A percentile compares a stretch with the other conserved stretches of the same genome.
Evolutionary conservation across 306 rosid genomes (phyloP).

Genomic region (Vicia faba): DNA sequence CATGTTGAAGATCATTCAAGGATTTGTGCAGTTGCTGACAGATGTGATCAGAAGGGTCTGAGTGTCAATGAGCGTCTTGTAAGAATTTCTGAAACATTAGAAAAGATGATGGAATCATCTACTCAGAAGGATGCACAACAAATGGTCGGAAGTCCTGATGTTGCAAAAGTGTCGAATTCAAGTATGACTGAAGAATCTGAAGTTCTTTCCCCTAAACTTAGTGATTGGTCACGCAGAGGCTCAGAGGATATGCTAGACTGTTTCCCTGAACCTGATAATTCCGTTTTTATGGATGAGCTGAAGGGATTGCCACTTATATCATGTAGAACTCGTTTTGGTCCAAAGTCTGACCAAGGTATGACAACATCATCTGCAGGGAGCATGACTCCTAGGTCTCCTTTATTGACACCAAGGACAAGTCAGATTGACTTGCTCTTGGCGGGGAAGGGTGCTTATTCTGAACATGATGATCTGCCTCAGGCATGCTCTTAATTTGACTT

Average conservation of each 20-base stretch:
- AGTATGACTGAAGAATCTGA: constrained; percentile 97
- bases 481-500: constrained; percentile 44
- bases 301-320: constrained; percentile 92
- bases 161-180: constrained; percentile 87
- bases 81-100: constrained; percentile 82
- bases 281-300: constrained; percentile 81
- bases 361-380: constrained; percentile 98
- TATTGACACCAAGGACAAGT: constrained; percentile 93
- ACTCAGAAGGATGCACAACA: constrained; percentile 81
- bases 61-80: constrained; percentile 90
- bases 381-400: constrained; percentile 98
- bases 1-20: constrained; percentile 95
- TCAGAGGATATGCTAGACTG: constrained; percentile 98
- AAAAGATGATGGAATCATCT: constrained; percentile 76
- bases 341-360: constrained; percentile 99
- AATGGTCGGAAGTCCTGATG: constrained; percentile 88
- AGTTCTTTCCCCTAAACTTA: constrained; percentile 79
- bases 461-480: constrained; percentile 95
- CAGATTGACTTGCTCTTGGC: constrained; percentile 90
- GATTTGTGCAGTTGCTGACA: constrained; percentile 92
- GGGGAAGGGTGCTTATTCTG: constrained; percentile 91
- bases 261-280: constrained; percentile 86
- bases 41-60: constrained; percentile 91
- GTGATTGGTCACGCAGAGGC: constrained; percentile 97
- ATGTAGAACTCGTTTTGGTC: constrained; percentile 97